Evolutionary conservation across 2,329 filamentous ascomycete genomes (phyloP), one percentile per base, ranked within the genome.

Genomic region (Aspergillus fumigatus): DNA sequence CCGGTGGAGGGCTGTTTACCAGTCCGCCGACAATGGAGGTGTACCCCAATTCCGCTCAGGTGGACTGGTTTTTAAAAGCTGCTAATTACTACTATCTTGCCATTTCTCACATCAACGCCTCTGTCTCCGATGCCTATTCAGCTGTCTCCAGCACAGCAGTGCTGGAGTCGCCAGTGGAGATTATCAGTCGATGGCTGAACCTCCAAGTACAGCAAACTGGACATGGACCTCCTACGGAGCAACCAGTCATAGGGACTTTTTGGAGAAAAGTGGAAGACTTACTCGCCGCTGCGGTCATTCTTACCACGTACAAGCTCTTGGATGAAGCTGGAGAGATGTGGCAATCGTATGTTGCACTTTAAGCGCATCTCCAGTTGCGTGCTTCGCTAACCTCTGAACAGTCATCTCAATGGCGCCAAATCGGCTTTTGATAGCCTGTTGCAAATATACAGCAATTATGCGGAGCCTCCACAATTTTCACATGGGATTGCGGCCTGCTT

Each of bases 291-390:
- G 82, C 83, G 1, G 80, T 82, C 0, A 84, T 88, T 1, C 72
- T 88, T 1, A 86, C 82, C 55, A 79, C 83, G 0, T 87, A 86
- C 54, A 84, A 87, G 59, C 80, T 86, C 43, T 69, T 88, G n/a
- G 83, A 87, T 65, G 80, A 81, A 3, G 82, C 82, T 1, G 82
- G 81, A 1, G 77, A 79, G 0, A 83, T 83, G 32, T 88, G 84
- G 84, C 78, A 81, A 32, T 78, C 63, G 72, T 75, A 60, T 56
- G 71, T 64, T 48, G n/a, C 8, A 11, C 0, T 7, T n/a, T 29
- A 17, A 35, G 17, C 48, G 2, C 21, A 25, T 11, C 10, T 9
- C 8, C 14, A 1, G 4, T 26, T 6, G 10, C 2, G 9, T 35
- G n/a, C 17, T 25, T 35, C 14, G 27, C 59, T 66, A 43, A 64